phyloP scores from a whole-genome alignment of 1,284 basidiomycete genomes.

The Cerioporus squamosus region DNA sequence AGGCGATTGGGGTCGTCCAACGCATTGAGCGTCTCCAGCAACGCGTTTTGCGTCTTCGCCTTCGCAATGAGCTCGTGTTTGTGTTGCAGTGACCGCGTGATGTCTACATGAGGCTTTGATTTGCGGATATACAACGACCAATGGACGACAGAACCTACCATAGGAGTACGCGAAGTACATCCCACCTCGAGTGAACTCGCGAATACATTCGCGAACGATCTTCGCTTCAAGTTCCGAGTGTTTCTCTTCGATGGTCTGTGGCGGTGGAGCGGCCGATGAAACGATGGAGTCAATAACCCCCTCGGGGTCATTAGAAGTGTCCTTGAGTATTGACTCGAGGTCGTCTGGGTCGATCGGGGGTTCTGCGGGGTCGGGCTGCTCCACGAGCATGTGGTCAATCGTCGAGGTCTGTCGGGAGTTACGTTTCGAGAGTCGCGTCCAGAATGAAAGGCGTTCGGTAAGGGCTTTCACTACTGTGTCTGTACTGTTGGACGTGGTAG shows the following conservation, averaged over 20 bases:
- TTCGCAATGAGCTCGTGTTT: conserved; percentile 70
- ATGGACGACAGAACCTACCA: conserved; percentile 46
- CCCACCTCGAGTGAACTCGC: conserved; percentile 73
- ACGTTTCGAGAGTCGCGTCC: conserved; percentile 59
- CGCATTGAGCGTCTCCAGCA: conserved; percentile 63
- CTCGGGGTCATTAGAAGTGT: conserved; percentile 49
- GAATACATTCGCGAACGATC: conserved; percentile 73
- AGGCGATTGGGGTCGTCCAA: conserved; percentile 29
- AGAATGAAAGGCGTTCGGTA: conserved; percentile 71
- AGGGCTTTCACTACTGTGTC: conserved; percentile 64
- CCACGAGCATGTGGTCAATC: conserved; percentile 19
- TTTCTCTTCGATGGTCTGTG: conserved; percentile 62
- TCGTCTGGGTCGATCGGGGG: conserved; percentile 40
- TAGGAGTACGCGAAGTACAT: conserved; percentile 85
- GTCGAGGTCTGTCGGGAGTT: conserved; percentile 22
- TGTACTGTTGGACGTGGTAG: conserved; percentile 47
- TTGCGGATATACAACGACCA: no score
- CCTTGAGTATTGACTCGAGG: conserved; percentile 56
- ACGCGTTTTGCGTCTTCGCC: conserved; percentile 54
- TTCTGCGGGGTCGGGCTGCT: conserved; percentile 25
- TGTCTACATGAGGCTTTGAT: conserved; percentile 48
- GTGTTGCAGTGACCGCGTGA: conserved; percentile 79
- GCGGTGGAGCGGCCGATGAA: conserved; percentile 60
- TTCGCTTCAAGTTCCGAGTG: conserved; percentile 77
- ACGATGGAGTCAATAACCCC: conserved; percentile 60